A percentile compares a stretch with the other conserved stretches of the same genome.
phyloP scores from a whole-genome alignment of 306 rosid genomes.

The Quercus ilex region DNA sequence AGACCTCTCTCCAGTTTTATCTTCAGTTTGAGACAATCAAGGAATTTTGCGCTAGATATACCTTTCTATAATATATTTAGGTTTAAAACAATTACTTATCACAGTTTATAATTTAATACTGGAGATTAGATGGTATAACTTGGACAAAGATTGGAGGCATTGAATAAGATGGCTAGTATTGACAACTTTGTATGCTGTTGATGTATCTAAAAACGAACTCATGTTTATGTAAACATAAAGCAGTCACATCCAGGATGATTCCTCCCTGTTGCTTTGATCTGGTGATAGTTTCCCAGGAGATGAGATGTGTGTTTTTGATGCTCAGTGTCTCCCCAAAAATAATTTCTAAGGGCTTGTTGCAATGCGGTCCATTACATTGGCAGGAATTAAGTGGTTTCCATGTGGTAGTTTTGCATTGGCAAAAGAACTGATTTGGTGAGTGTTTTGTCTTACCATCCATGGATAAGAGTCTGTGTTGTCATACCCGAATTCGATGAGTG shows the following conservation, averaged over 20 bases:
- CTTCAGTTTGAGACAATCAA: not conserved
- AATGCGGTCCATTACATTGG: too few relatives aligned
- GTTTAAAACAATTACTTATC: not conserved
- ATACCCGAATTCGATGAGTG: too few relatives aligned
- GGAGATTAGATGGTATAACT: not conserved
- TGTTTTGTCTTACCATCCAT: too few relatives aligned
- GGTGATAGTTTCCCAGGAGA: not conserved
- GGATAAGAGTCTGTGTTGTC: too few relatives aligned
- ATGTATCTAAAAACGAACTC: not conserved
- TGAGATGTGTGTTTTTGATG: too few relatives aligned
- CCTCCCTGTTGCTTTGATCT: not conserved
- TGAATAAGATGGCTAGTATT: not conserved
- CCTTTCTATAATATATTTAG: not conserved
- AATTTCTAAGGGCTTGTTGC: too few relatives aligned
- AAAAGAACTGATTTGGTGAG: too few relatives aligned
- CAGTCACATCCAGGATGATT: not conserved
- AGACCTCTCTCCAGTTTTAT: not conserved
- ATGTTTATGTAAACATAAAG: not conserved
- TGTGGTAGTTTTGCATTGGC: too few relatives aligned
- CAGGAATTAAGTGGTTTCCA: too few relatives aligned
- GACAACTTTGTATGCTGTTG: not conserved
- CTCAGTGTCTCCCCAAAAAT: too few relatives aligned
- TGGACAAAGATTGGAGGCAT: not conserved
- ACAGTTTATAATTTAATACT: not conserved
- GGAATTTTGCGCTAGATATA: not conserved